phyloP scores from a whole-genome alignment of 2,329 filamentous ascomycete species.

The Alternaria brassicae region DNA sequence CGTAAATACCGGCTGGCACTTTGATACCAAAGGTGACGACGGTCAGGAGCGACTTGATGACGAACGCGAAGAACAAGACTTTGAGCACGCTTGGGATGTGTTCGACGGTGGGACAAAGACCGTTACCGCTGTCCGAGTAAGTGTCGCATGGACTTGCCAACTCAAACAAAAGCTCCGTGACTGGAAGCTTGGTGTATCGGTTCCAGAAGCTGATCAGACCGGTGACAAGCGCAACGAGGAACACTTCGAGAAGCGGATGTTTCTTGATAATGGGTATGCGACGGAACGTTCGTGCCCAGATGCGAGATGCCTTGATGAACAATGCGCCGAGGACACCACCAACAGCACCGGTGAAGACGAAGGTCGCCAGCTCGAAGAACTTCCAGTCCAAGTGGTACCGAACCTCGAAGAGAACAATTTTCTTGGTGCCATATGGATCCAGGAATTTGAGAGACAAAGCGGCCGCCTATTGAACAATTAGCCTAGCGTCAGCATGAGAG shows the following conservation, averaged over 20 bases:
- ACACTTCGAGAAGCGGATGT: slow-evolving; percentile 84
- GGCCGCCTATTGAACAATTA: slow-evolving; percentile 59
- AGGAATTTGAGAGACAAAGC: slow-evolving; percentile 92
- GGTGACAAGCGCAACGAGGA: slow-evolving; percentile 84
- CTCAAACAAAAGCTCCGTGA: slow-evolving; percentile 89
- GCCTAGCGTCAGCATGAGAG: slow-evolving; percentile 2
- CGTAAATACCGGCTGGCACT: slow-evolving; percentile 94
- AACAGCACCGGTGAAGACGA: slow-evolving; percentile 83
- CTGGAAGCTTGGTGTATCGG: slow-evolving; percentile 82
- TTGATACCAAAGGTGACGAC: slow-evolving; percentile 95
- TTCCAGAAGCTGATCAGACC: slow-evolving; percentile 94
- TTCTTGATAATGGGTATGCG: slow-evolving; percentile 80
- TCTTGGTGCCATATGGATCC: slow-evolving; percentile 93
- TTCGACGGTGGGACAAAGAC: slow-evolving; percentile 77
- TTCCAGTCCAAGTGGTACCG: slow-evolving; percentile 91
- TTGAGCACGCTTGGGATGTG: slow-evolving; percentile 80
- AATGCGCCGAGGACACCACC: slow-evolving; percentile 86
- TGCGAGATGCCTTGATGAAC: slow-evolving; percentile 93
- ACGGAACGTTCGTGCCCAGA: slow-evolving; percentile 90
- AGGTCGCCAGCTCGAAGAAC: slow-evolving; percentile 86
- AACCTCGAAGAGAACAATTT: slow-evolving; percentile 96
- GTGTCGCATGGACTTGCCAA: slow-evolving; percentile 86
- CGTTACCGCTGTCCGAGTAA: slow-evolving; percentile 70
- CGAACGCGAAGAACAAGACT: slow-evolving; percentile 76
- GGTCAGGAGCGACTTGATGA: slow-evolving; percentile 89